Percentiles rank a stretch among this genome's conserved stretches.
phyloP scores from a whole-genome alignment of 768 basidiomycete genomes.

The Crepidotus variabilis region DNA sequence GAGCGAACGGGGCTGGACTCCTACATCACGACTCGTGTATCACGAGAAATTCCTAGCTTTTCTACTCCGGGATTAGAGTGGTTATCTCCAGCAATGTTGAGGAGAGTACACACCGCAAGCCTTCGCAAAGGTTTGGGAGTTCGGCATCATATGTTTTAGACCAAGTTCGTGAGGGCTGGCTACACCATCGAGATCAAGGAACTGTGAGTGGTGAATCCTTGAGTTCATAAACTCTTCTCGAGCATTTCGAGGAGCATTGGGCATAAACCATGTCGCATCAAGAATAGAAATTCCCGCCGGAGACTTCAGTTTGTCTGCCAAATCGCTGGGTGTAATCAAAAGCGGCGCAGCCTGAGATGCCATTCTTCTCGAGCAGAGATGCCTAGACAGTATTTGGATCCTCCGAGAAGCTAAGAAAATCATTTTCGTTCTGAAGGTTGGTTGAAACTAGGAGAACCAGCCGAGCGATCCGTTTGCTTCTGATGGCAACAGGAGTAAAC shows the following conservation, averaged over 20 bases:
- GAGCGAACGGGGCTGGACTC: conserved; percentile 14
- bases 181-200: conserved; percentile 79
- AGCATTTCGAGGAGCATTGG: conserved; percentile 70
- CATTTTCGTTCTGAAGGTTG: not conserved
- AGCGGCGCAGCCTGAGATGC: conserved; percentile 41
- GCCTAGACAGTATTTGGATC: not conserved
- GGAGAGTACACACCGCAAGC: conserved; percentile 63
- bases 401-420: not conserved
- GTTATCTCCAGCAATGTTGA: not conserved
- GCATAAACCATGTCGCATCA: conserved; percentile 95
- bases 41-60: conserved; percentile 64
- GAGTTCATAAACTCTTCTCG: conserved; percentile 63
- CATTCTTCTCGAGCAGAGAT: conserved; percentile 26
- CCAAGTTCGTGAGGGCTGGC: conserved; percentile 72
- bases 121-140: conserved; percentile 61
- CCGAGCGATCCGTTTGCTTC: not conserved
- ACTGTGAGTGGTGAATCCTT: conserved; percentile 69
- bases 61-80: conserved; percentile 28
- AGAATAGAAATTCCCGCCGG: conserved; percentile 42
- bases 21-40: conserved; percentile 81
- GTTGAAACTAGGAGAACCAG: too few relatives aligned
- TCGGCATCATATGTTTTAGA: conserved; percentile 94
- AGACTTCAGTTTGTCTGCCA: conserved; percentile 33
- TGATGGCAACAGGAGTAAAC: conserved; percentile 19
- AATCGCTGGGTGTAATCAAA: conserved; percentile 46